Evolutionary conservation across 164 flowering plant species (phyloP).

Genomic region (Protea cynaroides): DNA sequence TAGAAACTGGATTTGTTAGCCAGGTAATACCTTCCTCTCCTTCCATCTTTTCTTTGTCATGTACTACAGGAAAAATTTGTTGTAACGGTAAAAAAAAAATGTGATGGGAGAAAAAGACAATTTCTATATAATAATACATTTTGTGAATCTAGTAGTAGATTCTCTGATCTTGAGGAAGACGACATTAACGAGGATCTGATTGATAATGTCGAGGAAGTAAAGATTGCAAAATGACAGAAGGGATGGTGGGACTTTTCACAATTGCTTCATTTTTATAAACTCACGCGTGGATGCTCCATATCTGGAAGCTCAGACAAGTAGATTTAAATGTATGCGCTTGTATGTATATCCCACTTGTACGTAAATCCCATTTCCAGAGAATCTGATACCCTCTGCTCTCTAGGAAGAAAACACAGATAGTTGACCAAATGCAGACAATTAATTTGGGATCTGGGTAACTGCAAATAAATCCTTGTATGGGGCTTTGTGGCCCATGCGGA

Average conservation of each 20-base stretch:
- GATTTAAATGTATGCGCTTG: slow-evolving; percentile 12
- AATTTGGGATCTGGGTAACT: no score
- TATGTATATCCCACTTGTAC: no score
- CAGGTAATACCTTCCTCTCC: slow-evolving; percentile 46
- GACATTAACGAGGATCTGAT: not conserved
- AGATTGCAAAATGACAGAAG: slow-evolving; percentile 22
- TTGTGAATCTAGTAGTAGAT: not conserved
- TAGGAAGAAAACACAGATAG: no score
- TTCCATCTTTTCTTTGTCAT: no score
- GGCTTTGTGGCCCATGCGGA: no score
- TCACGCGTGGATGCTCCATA: slow-evolving; percentile 27
- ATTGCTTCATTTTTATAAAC: slow-evolving; percentile 15
- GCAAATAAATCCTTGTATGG: no score
- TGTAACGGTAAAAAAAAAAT: no score
- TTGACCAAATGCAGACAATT: no score
- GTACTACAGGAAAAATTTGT: no score
- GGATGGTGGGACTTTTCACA: slow-evolving; percentile 7
- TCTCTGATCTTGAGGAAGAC: not conserved
- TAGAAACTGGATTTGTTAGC: slow-evolving; percentile 68
- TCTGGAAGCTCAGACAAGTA: slow-evolving; percentile 22
- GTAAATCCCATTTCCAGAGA: slow-evolving; percentile 12
- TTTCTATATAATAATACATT: not conserved
- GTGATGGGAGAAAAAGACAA: no score
- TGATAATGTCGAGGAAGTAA: not conserved
- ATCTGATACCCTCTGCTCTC: slow-evolving; percentile 16